Base-by-base conservation (phyloP, 2,329 filamentous ascomycete species). In the Colletotrichum endophyticum region DNA sequence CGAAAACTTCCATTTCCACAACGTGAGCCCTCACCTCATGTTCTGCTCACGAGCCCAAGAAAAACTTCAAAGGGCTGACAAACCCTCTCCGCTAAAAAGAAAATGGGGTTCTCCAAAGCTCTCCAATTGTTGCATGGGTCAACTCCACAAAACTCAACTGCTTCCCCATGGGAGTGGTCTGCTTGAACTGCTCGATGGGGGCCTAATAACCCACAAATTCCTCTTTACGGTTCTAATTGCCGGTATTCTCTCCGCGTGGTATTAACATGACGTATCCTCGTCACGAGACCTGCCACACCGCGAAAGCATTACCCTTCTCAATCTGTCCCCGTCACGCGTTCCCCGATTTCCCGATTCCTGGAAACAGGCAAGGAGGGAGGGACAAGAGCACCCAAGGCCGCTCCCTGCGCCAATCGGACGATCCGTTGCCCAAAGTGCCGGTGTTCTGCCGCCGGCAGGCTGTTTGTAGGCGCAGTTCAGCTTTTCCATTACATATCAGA, bases 81-180 rank as follows among this genome's bases (percentile, higher is more conserved):
- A 56, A 34, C 44, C 44, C 64, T 56, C 19, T 22, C 39, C 32
- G 27, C 44, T 25, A 22, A 57, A 49, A 66, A 44, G 32, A 30
- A 39, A 25, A 57, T 68, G 59, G 59, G 59, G 28, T 59, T 69
- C 32, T 69, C 53, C 66, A 44, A 39, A 7, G 34, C 66, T 61
- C 53, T 69, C 53, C 66, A 61, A 36, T 61, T 49, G 15, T 61
- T 53, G 64, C 59, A 61, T 66, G 64, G 61, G 44, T 6, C 28
- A 30, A 69, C 74, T 66, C 74, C 70, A 70, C 70, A 70, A 66
- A 61, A 39, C 64, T 39, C 32, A 66, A 59, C 28, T 61, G 32
- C 27, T 76, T 56, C 70, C 74, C 74, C 70, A 61, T 70, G 74
- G 70, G 28, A 66, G 25, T 76, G 59, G 64, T 61, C 32, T 66